Conservation (phyloP, 2,329 filamentous ascomycete genomes). For the Fusarium cicatricum region DNA sequence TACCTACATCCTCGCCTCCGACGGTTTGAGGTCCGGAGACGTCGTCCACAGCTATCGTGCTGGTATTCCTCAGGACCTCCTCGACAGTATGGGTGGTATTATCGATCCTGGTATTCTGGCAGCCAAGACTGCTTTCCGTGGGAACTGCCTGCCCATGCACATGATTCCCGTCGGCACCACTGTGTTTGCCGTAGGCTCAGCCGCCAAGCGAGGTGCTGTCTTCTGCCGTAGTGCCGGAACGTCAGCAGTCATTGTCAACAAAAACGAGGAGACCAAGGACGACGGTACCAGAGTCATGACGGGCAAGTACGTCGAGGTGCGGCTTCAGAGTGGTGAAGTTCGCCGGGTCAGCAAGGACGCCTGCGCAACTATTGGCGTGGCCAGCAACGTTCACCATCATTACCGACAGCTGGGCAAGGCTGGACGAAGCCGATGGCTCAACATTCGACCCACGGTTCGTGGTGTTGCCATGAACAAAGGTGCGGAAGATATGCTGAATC, state of each 20-base stretch:
- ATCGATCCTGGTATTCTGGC: constrained; percentile 96
- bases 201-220: constrained; percentile 77
- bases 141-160: constrained; percentile 93
- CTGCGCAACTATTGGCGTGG: constrained; percentile 91
- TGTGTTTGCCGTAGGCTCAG: constrained; percentile 87
- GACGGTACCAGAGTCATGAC: constrained; percentile 69
- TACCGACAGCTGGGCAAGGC: constrained; percentile 94
- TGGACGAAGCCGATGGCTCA: constrained; percentile 90
- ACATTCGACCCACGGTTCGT: constrained; percentile 93
- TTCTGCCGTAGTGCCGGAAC: constrained; percentile 97
- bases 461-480: constrained; percentile 99
- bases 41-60: constrained; percentile 89
- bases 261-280: constrained; percentile 77
- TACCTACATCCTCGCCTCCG: constrained; percentile 94
- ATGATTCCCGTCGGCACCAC: constrained; percentile 96
- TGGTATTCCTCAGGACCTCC: constrained; percentile 86
- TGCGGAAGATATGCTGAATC: constrained; percentile 51
- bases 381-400: constrained; percentile 92
- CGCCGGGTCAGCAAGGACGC: constrained; percentile 90
- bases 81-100: constrained; percentile 90
- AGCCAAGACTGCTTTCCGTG: constrained; percentile 90
- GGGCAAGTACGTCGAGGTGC: constrained; percentile 82
- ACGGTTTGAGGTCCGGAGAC: constrained; percentile 92
- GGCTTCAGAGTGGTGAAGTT: constrained; percentile 91
- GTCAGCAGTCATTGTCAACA: constrained; percentile 86